Base-by-base conservation (phyloP, 352 stramenopile species). In the Blastocystis sp. region DNA sequence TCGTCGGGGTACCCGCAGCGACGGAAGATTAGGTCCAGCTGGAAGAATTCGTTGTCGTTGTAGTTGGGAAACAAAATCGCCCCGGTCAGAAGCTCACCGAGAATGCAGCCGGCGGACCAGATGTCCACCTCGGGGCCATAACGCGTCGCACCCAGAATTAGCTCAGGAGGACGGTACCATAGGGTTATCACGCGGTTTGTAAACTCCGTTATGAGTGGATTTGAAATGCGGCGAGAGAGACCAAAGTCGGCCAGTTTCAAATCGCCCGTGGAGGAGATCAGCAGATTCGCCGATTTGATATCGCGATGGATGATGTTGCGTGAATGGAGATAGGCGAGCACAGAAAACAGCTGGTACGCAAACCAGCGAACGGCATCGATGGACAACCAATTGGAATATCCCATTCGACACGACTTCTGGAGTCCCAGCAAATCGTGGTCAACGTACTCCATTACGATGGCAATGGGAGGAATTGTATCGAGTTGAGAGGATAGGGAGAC, bases 41-140 rank as follows among this genome's bases (percentile, higher is more conserved):
- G 95, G 80, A 98, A 95, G 23, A 98, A 90, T 89, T 99, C 96
- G 40, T 93, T 93, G 76, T 95, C 91, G 56, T 95, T 96, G 69
- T 62, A 34, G 0, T n/a, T 65, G 95, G 91, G 88, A 98, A 94
- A 41, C 98, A 91, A 19, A 95, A 93, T 90, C 96, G 94, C 89
- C 28, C 96, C 93, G 19, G 94, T 91, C 71, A 98, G 89, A 38
- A 98, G 92, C 91, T 99, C 96, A 0, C 94, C 94, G 89, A 98
- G 97, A 88, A 98, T 98, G 82, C 95, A 98, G 17, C 96, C 95
- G 59, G 94, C 92, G 0, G 93, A 97, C 96, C 96, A 99, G 91
- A 98, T 96, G 90, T 99, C 96, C 1, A 98, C 93, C 0, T 94
- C 92, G 1, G 94, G 95, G 19, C 94, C 95, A 92, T 99, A 99